Percentiles rank a stretch among this genome's conserved stretches.
Evolutionary conservation across 2,329 filamentous ascomycete species (phyloP).

Genomic region (Aspergillus fumigatiaffinis): DNA sequence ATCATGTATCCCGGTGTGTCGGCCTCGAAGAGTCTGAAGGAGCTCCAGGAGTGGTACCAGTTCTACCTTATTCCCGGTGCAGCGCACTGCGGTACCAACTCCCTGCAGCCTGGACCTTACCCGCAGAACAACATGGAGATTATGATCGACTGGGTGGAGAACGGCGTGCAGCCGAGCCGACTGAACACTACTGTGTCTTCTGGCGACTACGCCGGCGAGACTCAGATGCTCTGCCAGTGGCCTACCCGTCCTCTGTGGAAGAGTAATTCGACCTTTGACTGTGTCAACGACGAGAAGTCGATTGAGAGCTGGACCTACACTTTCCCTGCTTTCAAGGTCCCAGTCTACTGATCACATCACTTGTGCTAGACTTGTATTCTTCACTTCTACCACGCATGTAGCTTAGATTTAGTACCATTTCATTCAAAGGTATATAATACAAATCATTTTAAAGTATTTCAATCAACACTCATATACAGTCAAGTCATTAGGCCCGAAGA

Average conservation of each 20-base stretch:
- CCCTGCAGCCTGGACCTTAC: slow-evolving; percentile 44
- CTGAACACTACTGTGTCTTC: slow-evolving; percentile 41
- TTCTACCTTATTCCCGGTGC: slow-evolving; percentile 54
- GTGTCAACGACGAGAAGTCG: slow-evolving; percentile 36
- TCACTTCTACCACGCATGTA: not conserved
- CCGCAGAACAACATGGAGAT: slow-evolving; percentile 45
- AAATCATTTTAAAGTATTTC: too few relatives aligned
- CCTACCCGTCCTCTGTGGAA: slow-evolving; percentile 30
- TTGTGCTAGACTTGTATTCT: not conserved
- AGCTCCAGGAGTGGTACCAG: slow-evolving; percentile 52
- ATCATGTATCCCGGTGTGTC: slow-evolving; percentile 47
- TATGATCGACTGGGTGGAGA: slow-evolving; percentile 53
- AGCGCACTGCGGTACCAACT: slow-evolving; percentile 49
- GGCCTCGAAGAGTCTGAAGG: slow-evolving; percentile 37
- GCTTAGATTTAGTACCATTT: too few relatives aligned
- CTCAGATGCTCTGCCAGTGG: slow-evolving; percentile 34
- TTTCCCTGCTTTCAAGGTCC: slow-evolving; percentile 38
- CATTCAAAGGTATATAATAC: too few relatives aligned
- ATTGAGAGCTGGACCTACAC: slow-evolving; percentile 40
- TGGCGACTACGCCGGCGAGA: slow-evolving; percentile 28
- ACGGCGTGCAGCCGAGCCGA: slow-evolving; percentile 42
- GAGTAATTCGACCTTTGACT: slow-evolving; percentile 34
- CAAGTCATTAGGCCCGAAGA: too few relatives aligned
- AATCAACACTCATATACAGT: too few relatives aligned
- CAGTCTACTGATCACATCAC: slow-evolving; percentile 30